Evolutionary conservation across 2,329 filamentous ascomycete species (phyloP).

Genomic region (Rhynchosporium secalis): DNA sequence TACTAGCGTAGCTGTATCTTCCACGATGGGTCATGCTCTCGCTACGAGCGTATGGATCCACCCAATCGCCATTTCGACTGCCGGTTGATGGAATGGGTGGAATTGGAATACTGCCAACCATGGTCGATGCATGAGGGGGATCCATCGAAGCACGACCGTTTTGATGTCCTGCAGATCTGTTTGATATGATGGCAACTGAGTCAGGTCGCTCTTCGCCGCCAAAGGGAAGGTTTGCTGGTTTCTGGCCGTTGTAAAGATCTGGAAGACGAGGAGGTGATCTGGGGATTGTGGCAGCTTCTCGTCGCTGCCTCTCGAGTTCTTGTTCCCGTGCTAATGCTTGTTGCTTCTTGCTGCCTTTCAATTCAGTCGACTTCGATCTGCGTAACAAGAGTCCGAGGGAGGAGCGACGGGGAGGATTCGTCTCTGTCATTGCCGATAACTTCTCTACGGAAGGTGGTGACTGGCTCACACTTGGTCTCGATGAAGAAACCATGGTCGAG

Average conservation of each 20-base stretch:
- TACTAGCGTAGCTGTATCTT: slow-evolving; percentile 94
- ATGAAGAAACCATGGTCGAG: slow-evolving; percentile 37
- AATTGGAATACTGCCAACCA: slow-evolving; percentile 45
- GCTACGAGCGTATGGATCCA: slow-evolving; percentile 77
- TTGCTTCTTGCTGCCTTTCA: slow-evolving; percentile 61
- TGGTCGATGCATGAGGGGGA: slow-evolving; percentile 42
- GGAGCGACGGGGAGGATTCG: slow-evolving; percentile 45
- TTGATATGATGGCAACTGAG: slow-evolving; percentile 59
- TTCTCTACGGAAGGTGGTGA: slow-evolving; percentile 39
- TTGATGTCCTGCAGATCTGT: slow-evolving; percentile 43
- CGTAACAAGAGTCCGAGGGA: slow-evolving; percentile 62
- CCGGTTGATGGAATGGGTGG: slow-evolving; percentile 54
- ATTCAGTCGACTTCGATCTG: slow-evolving; percentile 66
- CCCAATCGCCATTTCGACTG: slow-evolving; percentile 49
- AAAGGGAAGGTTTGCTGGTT: slow-evolving; percentile 39
- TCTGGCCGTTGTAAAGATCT: slow-evolving; percentile 44
- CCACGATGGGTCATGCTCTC: slow-evolving; percentile 97
- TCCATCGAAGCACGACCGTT: slow-evolving; percentile 54
- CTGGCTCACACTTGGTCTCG: slow-evolving; percentile 38
- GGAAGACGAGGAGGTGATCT: slow-evolving; percentile 61
- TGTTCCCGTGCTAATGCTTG: slow-evolving; percentile 48
- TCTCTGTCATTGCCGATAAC: slow-evolving; percentile 41
- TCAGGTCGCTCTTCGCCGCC: slow-evolving; percentile 66
- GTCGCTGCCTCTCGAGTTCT: slow-evolving; percentile 55
- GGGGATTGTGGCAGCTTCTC: slow-evolving; percentile 55